Evolutionary conservation across 1,284 basidiomycete genomes (phyloP).

Genomic region (Austroboletus novae-zelandiae): DNA sequence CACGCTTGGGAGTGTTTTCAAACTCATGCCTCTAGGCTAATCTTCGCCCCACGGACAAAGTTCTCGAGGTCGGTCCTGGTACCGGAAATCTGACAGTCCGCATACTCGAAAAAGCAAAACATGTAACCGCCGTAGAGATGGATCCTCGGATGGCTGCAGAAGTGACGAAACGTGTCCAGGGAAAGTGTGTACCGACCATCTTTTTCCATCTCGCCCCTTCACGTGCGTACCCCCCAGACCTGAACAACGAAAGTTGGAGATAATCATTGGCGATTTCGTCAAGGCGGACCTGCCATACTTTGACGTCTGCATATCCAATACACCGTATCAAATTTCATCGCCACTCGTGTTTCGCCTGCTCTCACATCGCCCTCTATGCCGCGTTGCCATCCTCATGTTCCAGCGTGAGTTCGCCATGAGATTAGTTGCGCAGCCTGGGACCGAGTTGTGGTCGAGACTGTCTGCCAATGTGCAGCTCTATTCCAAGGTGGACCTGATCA

Average conservation of each 20-base stretch:
- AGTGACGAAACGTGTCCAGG: slow-evolving; percentile 95
- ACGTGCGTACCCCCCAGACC: slow-evolving; percentile 45
- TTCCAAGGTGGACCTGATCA: slow-evolving; percentile 92
- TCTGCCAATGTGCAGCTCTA: slow-evolving; percentile 97
- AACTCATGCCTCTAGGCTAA: slow-evolving; percentile 60
- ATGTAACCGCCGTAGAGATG: slow-evolving; percentile 95
- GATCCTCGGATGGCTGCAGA: slow-evolving; percentile 99
- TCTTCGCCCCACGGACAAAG: slow-evolving; percentile 91
- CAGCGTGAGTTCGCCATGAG: slow-evolving; percentile 97
- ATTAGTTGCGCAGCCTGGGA: slow-evolving; percentile 84
- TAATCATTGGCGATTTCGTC: slow-evolving; percentile 96
- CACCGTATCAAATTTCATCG: slow-evolving; percentile 99
- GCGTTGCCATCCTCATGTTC: slow-evolving; percentile 98
- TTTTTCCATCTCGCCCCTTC: neutral
- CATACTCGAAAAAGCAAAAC: slow-evolving; percentile 93
- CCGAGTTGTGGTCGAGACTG: slow-evolving; percentile 90
- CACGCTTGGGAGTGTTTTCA: neutral
- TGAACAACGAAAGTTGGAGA: slow-evolving; percentile 91
- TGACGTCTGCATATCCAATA: slow-evolving; percentile 99
- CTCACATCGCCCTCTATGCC: slow-evolving; percentile 92
- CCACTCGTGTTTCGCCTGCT: slow-evolving; percentile 96
- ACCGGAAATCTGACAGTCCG: slow-evolving; percentile 96
- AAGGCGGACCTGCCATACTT: slow-evolving; percentile 97
- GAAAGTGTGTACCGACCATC: slow-evolving; percentile 61
- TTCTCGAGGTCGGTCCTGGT: slow-evolving; percentile 97